Base-by-base conservation (phyloP, 1,284 basidiomycete genomes). In the Clitocybe nebularis region DNA sequence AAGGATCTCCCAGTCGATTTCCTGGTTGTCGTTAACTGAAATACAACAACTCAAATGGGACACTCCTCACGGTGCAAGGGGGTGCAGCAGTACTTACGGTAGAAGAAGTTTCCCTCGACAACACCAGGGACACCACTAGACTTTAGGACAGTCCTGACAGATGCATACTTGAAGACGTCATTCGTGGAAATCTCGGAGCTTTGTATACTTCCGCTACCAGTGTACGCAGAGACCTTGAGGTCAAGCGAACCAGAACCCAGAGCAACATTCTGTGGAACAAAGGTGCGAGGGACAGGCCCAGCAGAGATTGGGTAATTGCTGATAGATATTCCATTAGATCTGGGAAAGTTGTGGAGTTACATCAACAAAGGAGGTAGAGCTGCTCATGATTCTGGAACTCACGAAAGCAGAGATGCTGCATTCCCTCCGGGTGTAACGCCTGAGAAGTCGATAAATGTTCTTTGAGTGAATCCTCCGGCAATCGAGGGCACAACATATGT, bases 51-150 rank as follows among this genome's bases (percentile, higher is more conserved):
- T 1, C n/a, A n/a, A n/a, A n/a, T n/a, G n/a, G n/a, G n/a, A n/a
- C n/a, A 24, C 7, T 32, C 33, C 20, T 32, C 5, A 14, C 2
- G n/a, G n/a, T n/a, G n/a, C n/a, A n/a, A 17, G 23, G 20, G 25
- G 11, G 8, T 10, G 16, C 11, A 2, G 34, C 26, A 20, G 8
- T 11, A 42, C 59, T 38, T 41, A 62, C 63, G 38, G 39, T 64
- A 66, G 46, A 62, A 61, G 43, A 66, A 64, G 44, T 60, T 62
- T 19, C 62, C 63, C 33, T 64, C 63, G n/a, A 58, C 55, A 21
- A 64, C 56, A 19, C 62, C 63, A 17, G 53, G 59, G 6, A 53
- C 51, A 10, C 46, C 48, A 41, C 62, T 64, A 24, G 62, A 64
- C 43, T 64, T 65, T 30, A 56, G 47, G 14, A 61, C 54, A 19